Evolutionary conservation across 1,284 basidiomycete species (phyloP), one percentile per base, ranked within the genome.

Genomic region (Boletus holoroseus): DNA sequence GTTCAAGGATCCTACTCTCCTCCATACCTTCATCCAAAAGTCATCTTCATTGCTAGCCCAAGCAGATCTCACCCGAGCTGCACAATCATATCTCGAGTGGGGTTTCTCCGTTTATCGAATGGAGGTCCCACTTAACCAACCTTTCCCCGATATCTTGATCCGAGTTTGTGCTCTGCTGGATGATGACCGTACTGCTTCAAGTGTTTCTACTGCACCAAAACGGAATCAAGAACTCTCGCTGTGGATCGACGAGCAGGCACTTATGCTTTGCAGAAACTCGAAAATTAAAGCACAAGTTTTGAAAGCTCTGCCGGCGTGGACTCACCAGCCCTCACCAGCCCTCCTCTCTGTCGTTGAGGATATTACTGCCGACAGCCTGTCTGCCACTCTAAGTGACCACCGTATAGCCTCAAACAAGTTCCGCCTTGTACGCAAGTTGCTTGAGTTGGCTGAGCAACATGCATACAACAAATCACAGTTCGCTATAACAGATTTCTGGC

Each of bases 21-120:
- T 91, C 18, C 77, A 84, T 38, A 73, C 82, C 2, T 71, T 96
- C 40, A 75, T 88, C 41, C 82, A 83, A 38, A 83, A 88, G 20
- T 76, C 83, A 6, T 73, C 81, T 8, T 75, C 81, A 1, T 70
- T 94, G 20, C 71, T 96, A 39, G 65, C 71, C 0, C 83, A 91
- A 58, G 69, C 71, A 12, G 90, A 94, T 60, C 75, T 96, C 6
- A 77, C 77, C 9, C 73, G 72, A 26, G 73, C 82, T 5, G 84
- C 87, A 0, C 80, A 89, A 55, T 87, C 85, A 1, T 77, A 95
- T 41, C 71, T 94, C 13, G 78, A 83, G 47, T 94, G 90, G 88
- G 78, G 78, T 0, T 83, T 94, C 53, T 69, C 70, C 11, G 66
- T 74, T 26, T 83, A 82, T 60, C 64, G 69, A 36, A 63, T 58